These are phyloP conservation scores for Bipolaris cookei DNA, from an alignment of 2,329 filamentous ascomycete species.

Conservation along the genomic window DNA sequence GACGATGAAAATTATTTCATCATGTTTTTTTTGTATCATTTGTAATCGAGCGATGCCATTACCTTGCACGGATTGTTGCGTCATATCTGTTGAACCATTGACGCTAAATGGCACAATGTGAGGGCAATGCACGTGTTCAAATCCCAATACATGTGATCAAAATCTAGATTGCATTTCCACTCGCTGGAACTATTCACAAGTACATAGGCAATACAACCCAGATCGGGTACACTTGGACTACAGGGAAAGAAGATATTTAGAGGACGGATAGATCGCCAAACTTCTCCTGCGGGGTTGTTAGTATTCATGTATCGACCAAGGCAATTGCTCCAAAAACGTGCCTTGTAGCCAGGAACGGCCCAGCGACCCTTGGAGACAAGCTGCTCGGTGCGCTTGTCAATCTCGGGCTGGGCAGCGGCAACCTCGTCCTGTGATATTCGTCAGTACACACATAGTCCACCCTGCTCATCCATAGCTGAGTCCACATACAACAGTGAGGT, in stretches of 20 bases:
- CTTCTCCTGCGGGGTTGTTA: conserved; percentile 79
- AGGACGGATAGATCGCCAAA: conserved; percentile 96
- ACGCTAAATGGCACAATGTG: background rate
- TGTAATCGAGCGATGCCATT: background rate
- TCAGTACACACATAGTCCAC: conserved; percentile 24
- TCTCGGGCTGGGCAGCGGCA: conserved; percentile 89
- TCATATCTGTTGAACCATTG: background rate
- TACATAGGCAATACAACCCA: conserved; percentile 50
- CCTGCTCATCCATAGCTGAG: conserved; percentile 5
- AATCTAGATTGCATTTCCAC: conserved; percentile 40
- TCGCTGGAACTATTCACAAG: conserved; percentile 49
- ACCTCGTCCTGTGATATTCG: conserved; percentile 79
- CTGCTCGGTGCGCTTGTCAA: conserved; percentile 94
- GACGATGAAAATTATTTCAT: background rate
- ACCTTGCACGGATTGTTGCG: too few species aligned
- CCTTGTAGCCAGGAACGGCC: conserved; percentile 99
- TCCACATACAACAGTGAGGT: conserved; percentile 90
- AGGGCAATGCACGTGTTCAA: background rate
- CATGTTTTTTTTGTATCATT: background rate
- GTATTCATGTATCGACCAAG: conserved; percentile 26
- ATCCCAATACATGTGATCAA: conserved; percentile 6
- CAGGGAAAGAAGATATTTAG: conserved; percentile 62
- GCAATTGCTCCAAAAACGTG: conserved; percentile 54
- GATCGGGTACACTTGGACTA: conserved; percentile 39
- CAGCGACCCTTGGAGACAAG: conserved; percentile 98